Conservation (phyloP, 352 stramenopile species). For the Pythium angustatum region DNA sequence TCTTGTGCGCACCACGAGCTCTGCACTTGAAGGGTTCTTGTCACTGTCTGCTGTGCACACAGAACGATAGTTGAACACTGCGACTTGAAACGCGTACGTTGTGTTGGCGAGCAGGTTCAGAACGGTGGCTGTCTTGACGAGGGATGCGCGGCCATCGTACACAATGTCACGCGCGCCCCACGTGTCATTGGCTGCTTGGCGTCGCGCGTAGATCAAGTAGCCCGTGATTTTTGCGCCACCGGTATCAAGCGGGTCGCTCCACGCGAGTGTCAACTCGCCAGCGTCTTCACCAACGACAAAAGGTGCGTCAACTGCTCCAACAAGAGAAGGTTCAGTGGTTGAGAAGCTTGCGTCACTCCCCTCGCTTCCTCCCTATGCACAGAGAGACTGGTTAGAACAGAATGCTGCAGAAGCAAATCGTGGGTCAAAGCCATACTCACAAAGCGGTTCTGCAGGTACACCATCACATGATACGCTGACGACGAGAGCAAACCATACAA, state of each 20-base stretch:
- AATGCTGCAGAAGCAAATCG: too few relatives aligned
- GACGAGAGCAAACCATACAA: constrained; percentile 24
- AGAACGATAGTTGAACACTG: constrained; percentile 47
- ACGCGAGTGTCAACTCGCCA: constrained; percentile 46
- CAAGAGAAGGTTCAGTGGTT: constrained; percentile 37
- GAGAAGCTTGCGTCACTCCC: constrained; percentile 29
- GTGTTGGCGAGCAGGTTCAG: constrained; percentile 39
- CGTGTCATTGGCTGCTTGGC: constrained; percentile 28
- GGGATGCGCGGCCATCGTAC: constrained; percentile 42
- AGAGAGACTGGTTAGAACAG: too few relatives aligned
- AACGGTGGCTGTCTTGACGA: constrained; percentile 29
- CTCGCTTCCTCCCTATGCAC: constrained; percentile 40
- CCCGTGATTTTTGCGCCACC: constrained; percentile 48
- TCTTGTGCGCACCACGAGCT: constrained; percentile 41
- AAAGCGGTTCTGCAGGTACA: constrained; percentile 8
- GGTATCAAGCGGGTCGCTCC: constrained; percentile 41
- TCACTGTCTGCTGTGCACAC: constrained; percentile 38
- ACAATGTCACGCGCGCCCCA: constrained; percentile 38
- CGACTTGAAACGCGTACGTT: constrained; percentile 48
- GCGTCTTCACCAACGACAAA: constrained; percentile 40
- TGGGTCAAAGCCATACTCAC: constrained; percentile 1
- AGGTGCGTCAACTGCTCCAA: constrained; percentile 31
- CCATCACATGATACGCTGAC: constrained; percentile 20
- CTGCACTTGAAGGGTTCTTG: constrained; percentile 25
- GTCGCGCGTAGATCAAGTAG: constrained; percentile 38